These are phyloP conservation scores for Elaeagnus macrophylla DNA, from an alignment of 306 rosid species.

Conservation along the genomic window DNA sequence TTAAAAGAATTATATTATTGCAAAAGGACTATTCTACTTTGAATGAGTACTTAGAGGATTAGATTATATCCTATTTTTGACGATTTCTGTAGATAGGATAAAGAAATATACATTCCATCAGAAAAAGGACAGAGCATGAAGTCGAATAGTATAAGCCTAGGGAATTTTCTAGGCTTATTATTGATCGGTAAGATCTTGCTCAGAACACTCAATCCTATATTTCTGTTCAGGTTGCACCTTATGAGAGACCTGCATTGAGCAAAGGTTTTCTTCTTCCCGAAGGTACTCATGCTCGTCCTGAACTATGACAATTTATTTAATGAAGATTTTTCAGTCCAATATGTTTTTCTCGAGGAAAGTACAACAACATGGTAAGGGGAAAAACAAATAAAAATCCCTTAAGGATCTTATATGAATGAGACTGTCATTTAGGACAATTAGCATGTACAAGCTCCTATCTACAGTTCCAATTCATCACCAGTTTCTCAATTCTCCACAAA, in stretches of 20 bases:
- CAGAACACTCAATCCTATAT: conserved; percentile 5
- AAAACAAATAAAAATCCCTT: neutral
- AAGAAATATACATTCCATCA: neutral
- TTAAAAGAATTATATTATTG: too few relatives aligned
- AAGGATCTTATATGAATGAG: too few relatives aligned
- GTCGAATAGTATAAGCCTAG: too few relatives aligned
- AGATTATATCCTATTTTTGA: too few relatives aligned
- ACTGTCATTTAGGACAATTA: too few relatives aligned
- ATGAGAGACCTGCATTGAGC: conserved; percentile 98
- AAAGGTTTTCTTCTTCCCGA: conserved; percentile 94
- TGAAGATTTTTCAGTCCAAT: neutral
- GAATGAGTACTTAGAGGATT: too few relatives aligned
- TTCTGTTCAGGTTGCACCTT: conserved; percentile 73
- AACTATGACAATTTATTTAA: conserved; percentile 6
- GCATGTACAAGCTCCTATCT: too few relatives aligned
- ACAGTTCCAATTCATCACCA: neutral
- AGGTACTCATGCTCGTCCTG: conserved; percentile 40
- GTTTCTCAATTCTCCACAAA: neutral
- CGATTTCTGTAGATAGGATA: too few relatives aligned
- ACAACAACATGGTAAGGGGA: neutral
- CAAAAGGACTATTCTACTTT: too few relatives aligned
- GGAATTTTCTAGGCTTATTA: neutral
- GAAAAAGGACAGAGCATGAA: neutral
- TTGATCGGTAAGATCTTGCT: conserved; percentile 9
- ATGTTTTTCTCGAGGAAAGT: neutral